Conservation (phyloP, 345 rosid species). For the Dipteronia dyeriana region DNA sequence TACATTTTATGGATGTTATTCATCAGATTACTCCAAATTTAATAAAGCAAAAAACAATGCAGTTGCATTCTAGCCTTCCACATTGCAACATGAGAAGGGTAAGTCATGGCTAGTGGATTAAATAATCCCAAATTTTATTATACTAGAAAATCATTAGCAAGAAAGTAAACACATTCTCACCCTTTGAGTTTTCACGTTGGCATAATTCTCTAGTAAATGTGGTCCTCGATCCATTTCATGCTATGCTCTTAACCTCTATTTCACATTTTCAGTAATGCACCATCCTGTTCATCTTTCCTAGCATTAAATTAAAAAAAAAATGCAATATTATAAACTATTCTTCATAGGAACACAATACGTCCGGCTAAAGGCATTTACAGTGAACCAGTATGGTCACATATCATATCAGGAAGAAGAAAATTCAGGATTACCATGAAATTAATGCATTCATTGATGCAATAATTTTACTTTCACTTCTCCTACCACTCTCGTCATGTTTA, state of each 20-base stretch:
- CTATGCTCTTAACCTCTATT: constrained; percentile 23
- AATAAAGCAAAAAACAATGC: not conserved
- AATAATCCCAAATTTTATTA: constrained; percentile 4
- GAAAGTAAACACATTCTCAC: constrained; percentile 28
- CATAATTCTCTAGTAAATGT: constrained; percentile 29
- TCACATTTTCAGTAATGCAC: constrained; percentile 5
- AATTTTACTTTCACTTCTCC: too few relatives aligned
- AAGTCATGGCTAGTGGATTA: not conserved
- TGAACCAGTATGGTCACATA: not conserved
- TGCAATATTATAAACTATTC: not conserved
- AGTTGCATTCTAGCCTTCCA: not conserved
- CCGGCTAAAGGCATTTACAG: not conserved
- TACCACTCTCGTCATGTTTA: too few relatives aligned
- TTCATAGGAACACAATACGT: not conserved
- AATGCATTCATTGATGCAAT: too few relatives aligned
- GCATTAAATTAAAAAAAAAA: not conserved
- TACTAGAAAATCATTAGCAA: not conserved
- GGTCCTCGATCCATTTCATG: constrained; percentile 39
- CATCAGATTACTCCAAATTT: not conserved
- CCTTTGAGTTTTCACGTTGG: constrained; percentile 38
- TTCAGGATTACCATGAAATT: not conserved
- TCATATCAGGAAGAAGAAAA: not conserved
- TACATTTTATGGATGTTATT: not conserved
- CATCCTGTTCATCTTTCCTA: constrained; percentile 13
- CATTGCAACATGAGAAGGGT: not conserved